phyloP scores from a whole-genome alignment of 768 basidiomycete genomes.

The Tylopilus intermedius region DNA sequence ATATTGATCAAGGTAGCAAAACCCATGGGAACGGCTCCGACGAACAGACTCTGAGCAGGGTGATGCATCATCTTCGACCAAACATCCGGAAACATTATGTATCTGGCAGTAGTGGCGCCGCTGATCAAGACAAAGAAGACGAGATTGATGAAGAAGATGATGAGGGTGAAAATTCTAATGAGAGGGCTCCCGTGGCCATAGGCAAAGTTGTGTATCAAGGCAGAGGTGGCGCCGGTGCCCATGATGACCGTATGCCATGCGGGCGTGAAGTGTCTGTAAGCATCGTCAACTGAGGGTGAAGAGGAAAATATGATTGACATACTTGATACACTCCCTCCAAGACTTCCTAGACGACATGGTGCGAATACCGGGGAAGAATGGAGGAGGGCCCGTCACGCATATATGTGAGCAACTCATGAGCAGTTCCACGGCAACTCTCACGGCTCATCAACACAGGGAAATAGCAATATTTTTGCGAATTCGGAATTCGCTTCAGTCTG shows the following conservation, averaged over 20 bases:
- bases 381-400: background rate
- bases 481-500: background rate
- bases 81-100: conserved; percentile 35
- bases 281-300: background rate
- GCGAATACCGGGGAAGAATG: background rate
- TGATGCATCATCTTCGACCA: conserved; percentile 46
- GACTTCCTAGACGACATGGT: conserved; percentile 26
- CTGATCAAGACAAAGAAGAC: conserved; percentile 35
- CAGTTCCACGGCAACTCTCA: background rate
- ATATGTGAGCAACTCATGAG: background rate
- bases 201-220: conserved; percentile 40
- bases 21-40: conserved; percentile 44
- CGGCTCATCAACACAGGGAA: no score
- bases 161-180: conserved; percentile 33
- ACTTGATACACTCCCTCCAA: conserved; percentile 37
- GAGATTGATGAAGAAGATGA: conserved; percentile 39
- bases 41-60: conserved; percentile 42
- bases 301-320: background rate
- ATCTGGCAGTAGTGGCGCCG: conserved; percentile 36
- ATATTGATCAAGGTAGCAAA: conserved; percentile 41
- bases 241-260: conserved; percentile 46
- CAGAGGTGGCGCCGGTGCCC: conserved; percentile 41
- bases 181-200: conserved; percentile 34
- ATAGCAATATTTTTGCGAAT: background rate
- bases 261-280: conserved; percentile 40